Evolutionary conservation across 2,329 filamentous ascomycete genomes (phyloP), one percentile per base, ranked within the genome.

Genomic region (Pleomassaria siparia): DNA sequence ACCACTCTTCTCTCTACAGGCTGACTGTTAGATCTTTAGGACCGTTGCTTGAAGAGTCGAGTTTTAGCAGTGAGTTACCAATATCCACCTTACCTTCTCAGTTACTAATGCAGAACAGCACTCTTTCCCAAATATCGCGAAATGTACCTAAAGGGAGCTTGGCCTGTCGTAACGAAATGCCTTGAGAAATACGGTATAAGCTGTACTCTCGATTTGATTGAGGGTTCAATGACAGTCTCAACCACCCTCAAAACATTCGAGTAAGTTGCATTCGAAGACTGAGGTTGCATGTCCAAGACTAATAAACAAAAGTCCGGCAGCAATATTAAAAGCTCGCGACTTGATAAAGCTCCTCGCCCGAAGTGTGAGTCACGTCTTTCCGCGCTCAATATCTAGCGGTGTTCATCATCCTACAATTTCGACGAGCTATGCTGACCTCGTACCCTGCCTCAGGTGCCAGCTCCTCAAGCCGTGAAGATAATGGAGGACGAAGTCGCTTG

Each of bases 181-280:
- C 84, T 99, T 50, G 89, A 95, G 64, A 95, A 94, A 73, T 78
- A 82, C 47, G 91, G 91, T 56, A 90, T 99, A 39, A 89, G 88
- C 35, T 96, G 92, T 68, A 91, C 88, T 8, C 83, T 99, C 21
- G 92, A 99, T 76, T 79, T 99, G 70, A 88, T 97, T 4, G 91
- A 97, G 71, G 94, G 94, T 66, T 90, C 85, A 69, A 97, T 97
- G 92, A 91, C 88, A 0, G 92, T 97, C 56, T 95, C 92, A 74
- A 97, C 94, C 20, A 97, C 92, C 7, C 80, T 88, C 62, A 91
- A 91, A 71, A 95, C 91, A 2, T 95, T 80, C 69, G 94, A 99
- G n/a, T n/a, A n/a, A n/a, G n/a, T n/a, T n/a, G n/a, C n/a, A n/a
- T n/a, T n/a, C n/a, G n/a, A n/a, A n/a, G n/a, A n/a, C n/a, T n/a